Conservation (phyloP, 768 basidiomycete species). For the Pseudohyphozyma bogoriensis region DNA sequence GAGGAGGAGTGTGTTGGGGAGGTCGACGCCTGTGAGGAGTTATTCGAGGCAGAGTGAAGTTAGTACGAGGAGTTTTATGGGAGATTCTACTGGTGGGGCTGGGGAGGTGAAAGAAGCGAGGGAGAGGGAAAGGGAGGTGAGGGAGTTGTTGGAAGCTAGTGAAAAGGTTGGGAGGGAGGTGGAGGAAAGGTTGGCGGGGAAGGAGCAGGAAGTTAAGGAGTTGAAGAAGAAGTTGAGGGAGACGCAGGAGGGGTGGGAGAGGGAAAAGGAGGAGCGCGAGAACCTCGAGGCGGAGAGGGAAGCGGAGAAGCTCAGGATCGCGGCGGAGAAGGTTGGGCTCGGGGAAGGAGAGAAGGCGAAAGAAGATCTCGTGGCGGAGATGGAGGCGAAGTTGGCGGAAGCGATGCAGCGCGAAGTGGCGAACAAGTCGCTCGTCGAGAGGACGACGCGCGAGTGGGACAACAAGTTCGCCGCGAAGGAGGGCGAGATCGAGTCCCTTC, state of each 20-base stretch:
- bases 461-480: constrained; percentile 44
- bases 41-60: too few relatives aligned
- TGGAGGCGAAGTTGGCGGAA: constrained; percentile 32
- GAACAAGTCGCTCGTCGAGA: constrained; percentile 15
- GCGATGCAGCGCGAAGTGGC: constrained; percentile 32
- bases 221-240: constrained; percentile 44
- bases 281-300: constrained; percentile 42
- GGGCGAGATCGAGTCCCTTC: constrained; percentile 52
- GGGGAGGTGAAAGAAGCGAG: constrained; percentile 32
- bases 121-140: constrained; percentile 26
- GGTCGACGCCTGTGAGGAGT: too few relatives aligned
- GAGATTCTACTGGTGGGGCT: too few relatives aligned
- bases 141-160: constrained; percentile 28
- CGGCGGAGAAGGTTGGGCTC: too few relatives aligned
- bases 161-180: constrained; percentile 27
- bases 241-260: constrained; percentile 49
- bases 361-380: constrained; percentile 16
- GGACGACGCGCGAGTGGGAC: constrained; percentile 13
- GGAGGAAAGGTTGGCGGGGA: constrained; percentile 41
- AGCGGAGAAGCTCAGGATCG: too few relatives aligned
- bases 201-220: constrained; percentile 29
- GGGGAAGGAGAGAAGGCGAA: constrained; percentile 21
- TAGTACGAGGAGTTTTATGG: too few relatives aligned
- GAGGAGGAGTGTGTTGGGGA: too few relatives aligned
- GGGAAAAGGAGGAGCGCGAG: constrained; percentile 46